phyloP scores from a whole-genome alignment of 2,329 filamentous ascomycete species.

The Amauroascus niger region DNA sequence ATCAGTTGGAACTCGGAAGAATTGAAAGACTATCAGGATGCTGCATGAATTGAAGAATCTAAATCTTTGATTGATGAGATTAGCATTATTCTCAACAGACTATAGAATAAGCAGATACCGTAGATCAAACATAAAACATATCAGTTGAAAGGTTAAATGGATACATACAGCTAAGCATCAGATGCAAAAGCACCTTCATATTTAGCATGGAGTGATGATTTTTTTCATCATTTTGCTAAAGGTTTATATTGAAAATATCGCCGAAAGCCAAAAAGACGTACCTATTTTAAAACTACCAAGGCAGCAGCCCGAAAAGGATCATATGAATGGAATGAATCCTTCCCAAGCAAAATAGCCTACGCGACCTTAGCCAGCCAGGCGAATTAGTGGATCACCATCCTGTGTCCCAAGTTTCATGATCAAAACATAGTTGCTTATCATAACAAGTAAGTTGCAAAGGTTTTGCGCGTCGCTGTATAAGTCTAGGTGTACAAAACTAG shows the following conservation, averaged over 20 bases:
- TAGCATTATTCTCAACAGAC: constrained; percentile 1
- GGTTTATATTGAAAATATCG: not conserved
- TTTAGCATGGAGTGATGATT: constrained; percentile 53
- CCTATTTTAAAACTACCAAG: no score
- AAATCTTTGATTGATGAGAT: not conserved
- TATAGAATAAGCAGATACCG: not conserved
- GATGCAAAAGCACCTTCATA: constrained; percentile 44
- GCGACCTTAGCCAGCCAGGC: not conserved
- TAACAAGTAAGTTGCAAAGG: not conserved
- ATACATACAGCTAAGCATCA: constrained; percentile 48
- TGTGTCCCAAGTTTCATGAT: not conserved
- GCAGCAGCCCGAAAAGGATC: not conserved
- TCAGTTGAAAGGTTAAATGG: constrained; percentile 58
- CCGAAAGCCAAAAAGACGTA: constrained; percentile 6
- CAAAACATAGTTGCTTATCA: not conserved
- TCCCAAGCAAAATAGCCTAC: not conserved
- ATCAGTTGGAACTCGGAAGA: constrained; percentile 39
- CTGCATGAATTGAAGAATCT: not conserved
- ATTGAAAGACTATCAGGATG: constrained; percentile 37
- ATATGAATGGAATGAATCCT: not conserved
- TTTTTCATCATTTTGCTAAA: constrained; percentile 17
- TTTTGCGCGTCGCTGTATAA: not conserved
- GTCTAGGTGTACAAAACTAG: no score
- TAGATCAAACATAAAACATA: constrained; percentile 20
- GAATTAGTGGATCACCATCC: not conserved